phyloP scores from a whole-genome alignment of 179 eudicot species.

The Amaranthus tricolor region DNA sequence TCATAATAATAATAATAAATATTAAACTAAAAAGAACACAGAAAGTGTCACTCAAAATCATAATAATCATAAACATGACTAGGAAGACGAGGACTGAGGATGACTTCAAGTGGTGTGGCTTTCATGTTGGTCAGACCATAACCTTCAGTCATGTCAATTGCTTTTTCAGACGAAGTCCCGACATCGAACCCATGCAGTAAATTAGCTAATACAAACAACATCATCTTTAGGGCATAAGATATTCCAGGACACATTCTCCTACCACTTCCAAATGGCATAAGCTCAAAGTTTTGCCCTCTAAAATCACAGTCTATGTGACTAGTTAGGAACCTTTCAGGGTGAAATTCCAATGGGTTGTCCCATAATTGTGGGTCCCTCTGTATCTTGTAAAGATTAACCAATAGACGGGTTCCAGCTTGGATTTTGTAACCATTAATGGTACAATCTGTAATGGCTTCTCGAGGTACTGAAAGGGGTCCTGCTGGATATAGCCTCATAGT shows the following conservation, averaged over 20 bases:
- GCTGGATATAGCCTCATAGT: conserved; percentile 25
- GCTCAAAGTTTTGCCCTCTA: conserved; percentile 3
- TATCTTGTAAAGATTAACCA: conserved; percentile 21
- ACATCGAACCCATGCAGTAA: conserved; percentile 10
- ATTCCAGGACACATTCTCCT: conserved; percentile 7
- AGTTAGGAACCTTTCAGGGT: background rate
- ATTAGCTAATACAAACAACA: conserved; percentile 1
- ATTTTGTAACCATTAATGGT: conserved; percentile 19
- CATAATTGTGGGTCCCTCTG: conserved; percentile 5
- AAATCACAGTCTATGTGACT: background rate
- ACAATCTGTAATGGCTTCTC: conserved; percentile 22
- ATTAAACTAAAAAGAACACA: too few species aligned
- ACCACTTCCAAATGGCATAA: conserved; percentile 22
- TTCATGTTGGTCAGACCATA: background rate
- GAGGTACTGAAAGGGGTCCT: background rate
- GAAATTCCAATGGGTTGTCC: conserved; percentile 10
- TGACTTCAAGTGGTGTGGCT: conserved; percentile 8
- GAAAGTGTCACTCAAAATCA: too few species aligned
- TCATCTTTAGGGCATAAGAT: background rate
- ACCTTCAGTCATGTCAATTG: conserved; percentile 15
- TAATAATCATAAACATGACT: background rate
- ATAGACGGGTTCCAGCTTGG: conserved; percentile 12
- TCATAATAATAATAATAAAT: too few species aligned
- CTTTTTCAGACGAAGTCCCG: background rate
- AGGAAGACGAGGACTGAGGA: conserved; percentile 21